These are phyloP conservation scores for Populus nigra DNA, from an alignment of 345 rosid species.

Conservation along the genomic window DNA sequence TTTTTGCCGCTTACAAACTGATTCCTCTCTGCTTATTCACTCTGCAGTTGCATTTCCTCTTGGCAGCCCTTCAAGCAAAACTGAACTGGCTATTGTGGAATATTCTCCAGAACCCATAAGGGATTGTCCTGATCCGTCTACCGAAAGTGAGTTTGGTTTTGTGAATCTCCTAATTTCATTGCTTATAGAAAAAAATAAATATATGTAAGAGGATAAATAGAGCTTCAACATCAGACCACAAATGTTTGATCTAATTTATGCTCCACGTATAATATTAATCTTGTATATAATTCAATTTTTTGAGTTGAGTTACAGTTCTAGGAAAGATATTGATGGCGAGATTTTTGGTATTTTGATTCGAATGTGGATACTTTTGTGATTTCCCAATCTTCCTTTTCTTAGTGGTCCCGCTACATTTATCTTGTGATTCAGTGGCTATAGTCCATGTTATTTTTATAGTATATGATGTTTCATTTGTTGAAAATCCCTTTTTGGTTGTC, in stretches of 20 bases:
- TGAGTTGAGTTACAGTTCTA: conserved; percentile 14
- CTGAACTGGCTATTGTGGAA: conserved; percentile 61
- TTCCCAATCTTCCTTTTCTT: background rate
- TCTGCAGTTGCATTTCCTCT: conserved; percentile 46
- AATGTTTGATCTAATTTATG: conserved; percentile 17
- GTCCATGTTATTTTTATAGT: conserved; percentile 8
- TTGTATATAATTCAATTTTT: conserved; percentile 10
- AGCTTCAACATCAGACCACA: conserved; percentile 20
- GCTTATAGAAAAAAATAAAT: background rate
- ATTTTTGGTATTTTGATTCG: conserved; percentile 7
- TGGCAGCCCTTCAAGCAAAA: conserved; percentile 37
- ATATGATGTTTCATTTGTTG: conserved; percentile 7
- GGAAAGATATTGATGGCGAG: conserved; percentile 16
- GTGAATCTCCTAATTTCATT: background rate
- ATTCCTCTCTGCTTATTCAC: background rate
- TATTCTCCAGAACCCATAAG: conserved; percentile 42
- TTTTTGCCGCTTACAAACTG: background rate
- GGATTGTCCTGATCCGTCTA: conserved; percentile 29
- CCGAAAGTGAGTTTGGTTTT: conserved; percentile 38
- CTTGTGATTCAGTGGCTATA: conserved; percentile 22
- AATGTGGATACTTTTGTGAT: conserved; percentile 7
- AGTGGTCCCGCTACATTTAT: conserved; percentile 34
- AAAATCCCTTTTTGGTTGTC: conserved; percentile 5
- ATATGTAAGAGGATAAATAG: conserved; percentile 14
- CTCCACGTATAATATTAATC: background rate